phyloP scores from a whole-genome alignment of 139 green algal genomes.

The Tetradesmus lagerheimii region DNA sequence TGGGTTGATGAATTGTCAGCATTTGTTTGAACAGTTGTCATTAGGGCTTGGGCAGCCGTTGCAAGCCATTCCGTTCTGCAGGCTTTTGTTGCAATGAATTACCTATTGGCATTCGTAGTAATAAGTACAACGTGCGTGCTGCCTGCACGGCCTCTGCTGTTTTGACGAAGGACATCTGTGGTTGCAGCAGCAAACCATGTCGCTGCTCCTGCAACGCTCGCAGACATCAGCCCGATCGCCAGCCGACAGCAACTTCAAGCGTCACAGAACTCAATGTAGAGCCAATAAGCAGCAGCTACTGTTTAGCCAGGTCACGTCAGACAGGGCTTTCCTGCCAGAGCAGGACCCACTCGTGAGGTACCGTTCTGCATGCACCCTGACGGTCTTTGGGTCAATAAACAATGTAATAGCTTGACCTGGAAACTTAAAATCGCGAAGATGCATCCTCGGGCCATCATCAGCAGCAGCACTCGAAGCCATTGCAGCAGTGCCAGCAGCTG shows the following conservation, averaged over 20 bases:
- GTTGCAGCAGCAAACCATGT: not conserved
- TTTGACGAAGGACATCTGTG: no score
- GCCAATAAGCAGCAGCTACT: not conserved
- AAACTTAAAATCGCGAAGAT: no score
- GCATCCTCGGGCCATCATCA: no score
- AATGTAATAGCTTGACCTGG: no score
- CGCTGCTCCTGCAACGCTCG: not conserved
- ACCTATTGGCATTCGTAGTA: no score
- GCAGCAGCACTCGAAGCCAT: no score
- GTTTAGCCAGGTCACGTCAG: not conserved
- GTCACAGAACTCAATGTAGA: not conserved
- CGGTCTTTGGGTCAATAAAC: no score
- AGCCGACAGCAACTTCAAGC: not conserved
- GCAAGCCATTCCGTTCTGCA: no score
- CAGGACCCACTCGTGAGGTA: slow-evolving; percentile 18
- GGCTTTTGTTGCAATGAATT: no score
- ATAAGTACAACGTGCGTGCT: no score
- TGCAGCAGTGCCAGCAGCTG: not conserved
- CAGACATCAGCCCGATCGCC: not conserved
- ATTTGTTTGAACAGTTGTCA: not conserved
- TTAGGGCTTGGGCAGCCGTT: not conserved
- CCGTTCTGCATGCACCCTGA: not conserved
- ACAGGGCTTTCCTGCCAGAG: slow-evolving; percentile 17
- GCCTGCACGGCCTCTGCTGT: no score
- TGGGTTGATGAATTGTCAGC: no score